Conservation (phyloP, 331 rosid genomes). For the Cucumis variabilis region DNA sequence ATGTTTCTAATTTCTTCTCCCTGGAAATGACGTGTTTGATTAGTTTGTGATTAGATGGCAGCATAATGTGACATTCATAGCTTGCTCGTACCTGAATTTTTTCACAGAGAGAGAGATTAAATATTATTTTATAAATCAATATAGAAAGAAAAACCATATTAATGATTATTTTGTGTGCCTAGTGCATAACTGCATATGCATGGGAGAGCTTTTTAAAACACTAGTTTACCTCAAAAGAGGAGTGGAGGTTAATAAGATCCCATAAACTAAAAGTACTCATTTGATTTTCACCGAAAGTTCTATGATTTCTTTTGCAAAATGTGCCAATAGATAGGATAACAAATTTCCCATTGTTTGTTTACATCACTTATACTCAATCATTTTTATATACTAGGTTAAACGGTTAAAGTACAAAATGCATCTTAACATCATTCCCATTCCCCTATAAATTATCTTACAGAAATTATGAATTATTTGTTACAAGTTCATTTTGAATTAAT, state of each 20-base stretch:
- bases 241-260: too few species aligned
- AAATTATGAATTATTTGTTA: background rate
- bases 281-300: too few species aligned
- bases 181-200: too few species aligned
- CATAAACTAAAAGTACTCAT: too few species aligned
- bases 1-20: background rate
- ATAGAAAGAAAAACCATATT: too few species aligned
- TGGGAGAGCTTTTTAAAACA: too few species aligned
- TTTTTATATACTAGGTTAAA: background rate
- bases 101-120: background rate
- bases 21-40: background rate
- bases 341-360: background rate
- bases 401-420: background rate
- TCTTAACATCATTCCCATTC: background rate
- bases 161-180: too few species aligned
- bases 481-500: background rate
- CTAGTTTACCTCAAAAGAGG: too few species aligned
- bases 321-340: background rate
- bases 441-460: background rate
- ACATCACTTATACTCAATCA: background rate
- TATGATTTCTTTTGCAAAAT: too few species aligned
- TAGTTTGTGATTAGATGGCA: background rate
- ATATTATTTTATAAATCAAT: background rate
- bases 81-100: background rate
- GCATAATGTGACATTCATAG: background rate